These are phyloP conservation scores for Aureobasidium melanogenum DNA, from an alignment of 2,329 filamentous ascomycete genomes.

Conservation along the genomic window DNA sequence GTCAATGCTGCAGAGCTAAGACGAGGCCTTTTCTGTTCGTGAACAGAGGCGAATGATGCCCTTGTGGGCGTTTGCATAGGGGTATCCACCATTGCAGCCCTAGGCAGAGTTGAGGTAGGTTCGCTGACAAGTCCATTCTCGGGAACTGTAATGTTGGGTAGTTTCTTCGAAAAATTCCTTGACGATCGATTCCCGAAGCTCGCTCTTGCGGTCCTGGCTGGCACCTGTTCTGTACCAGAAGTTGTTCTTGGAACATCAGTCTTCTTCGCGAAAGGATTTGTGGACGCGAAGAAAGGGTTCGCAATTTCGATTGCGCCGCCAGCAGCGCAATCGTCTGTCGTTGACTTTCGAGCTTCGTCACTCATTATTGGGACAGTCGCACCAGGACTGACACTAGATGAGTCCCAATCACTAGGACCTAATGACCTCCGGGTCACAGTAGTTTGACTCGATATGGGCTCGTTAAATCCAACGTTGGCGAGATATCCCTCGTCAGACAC, in stretches of 20 bases:
- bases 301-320: background rate
- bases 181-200: background rate
- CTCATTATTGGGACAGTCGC: background rate
- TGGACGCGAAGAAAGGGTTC: background rate
- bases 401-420: background rate
- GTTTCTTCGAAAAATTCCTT: slow-evolving; percentile 2
- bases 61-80: background rate
- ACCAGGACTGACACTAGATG: background rate
- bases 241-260: background rate
- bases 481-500: background rate
- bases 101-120: background rate
- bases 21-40: background rate
- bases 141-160: background rate
- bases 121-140: background rate
- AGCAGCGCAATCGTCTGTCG: background rate
- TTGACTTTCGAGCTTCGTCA: background rate
- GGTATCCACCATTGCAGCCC: background rate
- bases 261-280: background rate
- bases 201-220: background rate
- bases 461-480: background rate
- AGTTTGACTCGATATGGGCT: background rate
- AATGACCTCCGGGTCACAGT: background rate
- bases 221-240: background rate
- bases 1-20: background rate
- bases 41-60: background rate